Evolutionary conservation across 2,329 filamentous ascomycete genomes (phyloP), one percentile per base, ranked within the genome.

Genomic region (Penicillium corylophilum): DNA sequence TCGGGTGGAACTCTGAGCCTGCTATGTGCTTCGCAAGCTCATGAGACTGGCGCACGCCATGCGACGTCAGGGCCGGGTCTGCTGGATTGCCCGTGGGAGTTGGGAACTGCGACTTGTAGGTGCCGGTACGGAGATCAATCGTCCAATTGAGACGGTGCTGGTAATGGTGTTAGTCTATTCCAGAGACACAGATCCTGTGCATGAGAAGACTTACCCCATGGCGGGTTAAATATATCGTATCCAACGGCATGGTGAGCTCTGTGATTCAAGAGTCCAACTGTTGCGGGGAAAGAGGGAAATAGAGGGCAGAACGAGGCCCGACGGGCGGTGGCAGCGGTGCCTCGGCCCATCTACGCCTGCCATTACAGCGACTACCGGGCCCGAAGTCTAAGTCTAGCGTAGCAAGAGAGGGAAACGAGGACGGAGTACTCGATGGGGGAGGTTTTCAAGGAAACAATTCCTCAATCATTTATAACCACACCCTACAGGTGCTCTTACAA

Each of bases 71-170:
- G 9, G 90, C 86, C 41, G 92, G 92, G 68, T 99, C 94, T 23
- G 88, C 88, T 4, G 92, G 81, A 57, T 96, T 91, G 47, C 89
- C 89, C 5, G 94, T 97, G 1, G 94, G 93, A 33, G 89, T 90
- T 38, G 81, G 84, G 59, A 94, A 84, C 52, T 79, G 79, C 22
- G 88, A 78, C 48, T 81, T 82, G 77, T 97, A 97, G 62, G 80
- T 80, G 47, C 94, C 93, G 33, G 89, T 93, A 55, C 80, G 76
- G 41, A 85, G 84, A 73, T 97, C 86, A 54, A 97, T 89, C 39
- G 84, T 83, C 90, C 92, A 97, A 70, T 88, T 91, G 59, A 89
- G 87, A 56, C 94, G 90, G 73, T 95, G 96, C 92, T 95, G 71
- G 41, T 36, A 26, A 26, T 45, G 47, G 12, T 2, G 38, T 44